Base-by-base conservation (phyloP, 352 stramenopile genomes). In the Blastocystis sp. region DNA sequence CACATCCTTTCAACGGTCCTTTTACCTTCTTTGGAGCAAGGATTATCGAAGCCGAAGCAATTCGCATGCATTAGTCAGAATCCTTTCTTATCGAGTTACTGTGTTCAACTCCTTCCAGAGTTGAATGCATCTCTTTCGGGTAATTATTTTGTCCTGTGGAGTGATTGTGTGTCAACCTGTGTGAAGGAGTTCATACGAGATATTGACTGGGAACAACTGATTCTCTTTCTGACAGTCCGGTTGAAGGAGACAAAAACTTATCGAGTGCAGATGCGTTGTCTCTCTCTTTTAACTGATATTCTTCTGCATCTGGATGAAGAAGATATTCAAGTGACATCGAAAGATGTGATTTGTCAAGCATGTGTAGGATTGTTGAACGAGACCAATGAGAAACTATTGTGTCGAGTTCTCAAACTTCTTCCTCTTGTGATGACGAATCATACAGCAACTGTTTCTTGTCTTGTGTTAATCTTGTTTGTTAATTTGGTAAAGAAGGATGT, bases 11-110 rank as follows among this genome's bases (percentile, higher is more conserved):
- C 65, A 24, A 58, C 7, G 0, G 3, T 77, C 2, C n/a, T 77
- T 77, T 49, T 77, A 58, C 65, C 65, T 27, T 11, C 54, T 42
- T 6, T 77, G 21, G 65, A 77, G 37, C 37, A 61, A 32, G 54
- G 2, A n/a, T 61, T 61, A 32, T 7, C n/a, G 19, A 77, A 46
- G 3, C 32, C 27, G 27, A 35, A 35, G 65, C 37, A 77, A 54
- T 14, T 7, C 11, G 37, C 43, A 56, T 42, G 32, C 16, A 1
- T 49, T 77, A 3, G 2, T 27, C 5, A 56, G 7, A 54, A 37
- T 51, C n/a, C 4, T 21, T 56, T 29, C 19, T 29, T 77, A 3
- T 46, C 29, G 9, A 58, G 11, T 7, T 42, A 29, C 37, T 37
- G 51, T 51, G 2, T 54, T n/a, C 43, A 32, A 6, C 19, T 77